Evolutionary conservation across 1,284 basidiomycete genomes (phyloP), one percentile per base, ranked within the genome.

Genomic region (Psilocybe mexicana): DNA sequence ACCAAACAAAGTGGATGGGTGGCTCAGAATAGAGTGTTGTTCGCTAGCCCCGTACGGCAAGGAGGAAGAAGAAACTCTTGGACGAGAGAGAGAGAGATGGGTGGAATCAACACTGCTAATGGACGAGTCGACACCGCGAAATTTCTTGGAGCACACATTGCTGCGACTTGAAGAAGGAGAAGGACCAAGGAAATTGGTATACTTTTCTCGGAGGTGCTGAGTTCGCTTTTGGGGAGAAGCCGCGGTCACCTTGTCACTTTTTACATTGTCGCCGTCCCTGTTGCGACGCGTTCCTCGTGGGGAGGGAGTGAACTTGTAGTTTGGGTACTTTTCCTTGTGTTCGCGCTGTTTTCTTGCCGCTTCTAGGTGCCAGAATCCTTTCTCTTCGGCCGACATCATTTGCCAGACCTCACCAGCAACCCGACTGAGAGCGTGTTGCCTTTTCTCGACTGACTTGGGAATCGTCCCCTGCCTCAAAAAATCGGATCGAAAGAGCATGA

Each of bases 401-500:
- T 79, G 78, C 86, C 84, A 87, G 60, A 74, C 75, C 64, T 80
- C 70, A 2, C 81, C 84, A n/a, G 76, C 79, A 60, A 85, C 71
- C 52, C 76, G 73, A 65, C 83, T 86, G 59, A 87, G 72, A 51
- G 85, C 82, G 69, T 90, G 82, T 67, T 83, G 81, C 25, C 78
- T 79, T 52, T 69, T 74, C 63, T 83, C 81, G 40, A 78, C 67
- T 25, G 72, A 57, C 18, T 65, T 57, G 2, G 77, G 76, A 25
- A 80, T 73, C 1, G 60, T 45, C 5, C 62, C 61, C 7, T 67
- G 70, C 64, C 82, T 83, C 36, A 92, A 76, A 45, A 89, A 82
- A 63, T 90, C 81, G 14, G 89, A 90, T 48, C 92, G 85, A 71
- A 86, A 94, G 55, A 94, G 77, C 70, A 93, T 89, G 73, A 93